Percentiles rank a stretch among this genome's conserved stretches.
phyloP scores from a whole-genome alignment of 2,329 filamentous ascomycete genomes.

The Talaromyces pinophilus region DNA sequence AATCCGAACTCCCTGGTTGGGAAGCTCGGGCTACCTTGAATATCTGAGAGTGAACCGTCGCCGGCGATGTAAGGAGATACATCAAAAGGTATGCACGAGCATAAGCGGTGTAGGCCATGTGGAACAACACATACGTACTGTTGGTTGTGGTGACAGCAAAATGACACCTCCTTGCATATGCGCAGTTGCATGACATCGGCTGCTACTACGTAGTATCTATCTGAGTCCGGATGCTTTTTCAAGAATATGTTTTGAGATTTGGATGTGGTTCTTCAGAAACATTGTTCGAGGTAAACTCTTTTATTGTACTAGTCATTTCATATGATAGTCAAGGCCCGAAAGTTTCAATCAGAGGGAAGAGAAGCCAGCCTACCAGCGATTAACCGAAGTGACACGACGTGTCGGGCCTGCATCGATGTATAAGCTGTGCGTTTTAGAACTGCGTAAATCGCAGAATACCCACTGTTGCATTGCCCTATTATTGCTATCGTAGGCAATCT shows the following conservation, averaged over 20 bases:
- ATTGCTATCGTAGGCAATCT: neutral
- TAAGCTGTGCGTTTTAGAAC: neutral
- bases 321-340: neutral
- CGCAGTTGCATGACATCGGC: neutral
- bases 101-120: neutral
- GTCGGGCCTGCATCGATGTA: neutral
- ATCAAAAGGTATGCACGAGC: neutral
- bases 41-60: neutral
- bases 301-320: neutral
- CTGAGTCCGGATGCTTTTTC: neutral
- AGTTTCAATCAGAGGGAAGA: neutral
- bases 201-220: neutral
- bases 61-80: neutral
- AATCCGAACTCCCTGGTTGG: neutral
- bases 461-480: neutral
- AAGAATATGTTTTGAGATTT: neutral
- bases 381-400: neutral
- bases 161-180: slow-evolving; percentile 6
- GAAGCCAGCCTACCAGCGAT: neutral
- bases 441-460: neutral
- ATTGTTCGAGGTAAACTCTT: neutral
- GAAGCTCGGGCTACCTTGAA: neutral
- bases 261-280: neutral
- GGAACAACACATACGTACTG: neutral
- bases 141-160: neutral